phyloP scores from a whole-genome alignment of 257 asterid genomes.

The Solanum infundibuliforme region DNA sequence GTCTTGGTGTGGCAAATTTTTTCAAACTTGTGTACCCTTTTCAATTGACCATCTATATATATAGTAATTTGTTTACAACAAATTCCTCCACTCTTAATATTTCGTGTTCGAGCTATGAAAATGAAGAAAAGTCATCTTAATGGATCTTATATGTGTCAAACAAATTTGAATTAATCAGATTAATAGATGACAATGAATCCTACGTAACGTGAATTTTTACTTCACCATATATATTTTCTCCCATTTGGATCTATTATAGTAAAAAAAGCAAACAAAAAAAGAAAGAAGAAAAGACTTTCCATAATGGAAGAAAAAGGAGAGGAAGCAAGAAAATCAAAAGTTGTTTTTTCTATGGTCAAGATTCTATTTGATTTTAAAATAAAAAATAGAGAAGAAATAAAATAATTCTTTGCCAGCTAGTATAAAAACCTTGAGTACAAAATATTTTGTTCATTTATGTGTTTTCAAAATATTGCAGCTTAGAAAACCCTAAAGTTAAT shows the following conservation, averaged over 20 bases:
- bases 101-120: background rate
- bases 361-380: background rate
- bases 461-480: background rate
- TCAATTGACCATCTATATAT: background rate
- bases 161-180: background rate
- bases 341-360: background rate
- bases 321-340: background rate
- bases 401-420: background rate
- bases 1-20: background rate
- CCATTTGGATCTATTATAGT: background rate
- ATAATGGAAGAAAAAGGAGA: background rate
- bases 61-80: background rate
- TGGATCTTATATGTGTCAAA: background rate
- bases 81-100: background rate
- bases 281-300: background rate
- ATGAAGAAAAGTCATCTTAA: background rate
- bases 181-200: background rate
- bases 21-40: background rate
- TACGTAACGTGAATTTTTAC: background rate
- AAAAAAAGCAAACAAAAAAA: background rate
- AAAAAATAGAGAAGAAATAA: background rate
- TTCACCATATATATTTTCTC: background rate
- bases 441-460: background rate
- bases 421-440: background rate
- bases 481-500: background rate